Evolutionary conservation across 208 protist genomes (phyloP), one percentile per base, ranked within the genome.

Genomic region (Tritrichomonas foetus): DNA sequence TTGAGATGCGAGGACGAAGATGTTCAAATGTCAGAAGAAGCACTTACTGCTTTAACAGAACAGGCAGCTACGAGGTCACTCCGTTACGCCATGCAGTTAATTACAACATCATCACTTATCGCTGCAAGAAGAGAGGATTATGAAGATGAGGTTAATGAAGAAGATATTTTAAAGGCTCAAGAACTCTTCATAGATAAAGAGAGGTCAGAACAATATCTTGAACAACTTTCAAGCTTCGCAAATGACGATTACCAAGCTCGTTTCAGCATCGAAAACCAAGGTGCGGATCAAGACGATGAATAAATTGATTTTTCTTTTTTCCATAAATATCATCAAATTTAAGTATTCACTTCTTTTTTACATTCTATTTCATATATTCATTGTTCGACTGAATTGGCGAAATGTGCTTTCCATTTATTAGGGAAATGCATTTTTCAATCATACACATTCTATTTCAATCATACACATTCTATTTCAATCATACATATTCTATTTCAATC

Each of bases 71-170:
- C 97, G 69, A 99, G 98, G 3, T 99, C 98, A 0, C 96, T 99
- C 61, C 97, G 99, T 36, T 99, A 99, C 94, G 98, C 98, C 16
- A 98, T 99, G 64, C 99, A 99, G 96, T 96, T 99, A 61, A 99
- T 99, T 95, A 47, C 78, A 39, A 89, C 78, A 39, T 89, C 78
- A 13, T 89, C 78, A 0, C n/a, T 89, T 9, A 47, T 89, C 30
- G 39, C 78, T 30, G 47, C 14, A 33, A 47, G 78, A 33, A 53
- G 47, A 61, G 27, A 11, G n/a, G 27, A 69, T 69, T 27, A 89
- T n/a, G 16, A 30, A 20, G 47, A 89, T 11, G 78, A 89, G 39
- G 78, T 89, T 9, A 30, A 39, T 9, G 5, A 41, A 57, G 41
- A 89, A 9, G 78, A 89, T 39, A 39, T 89, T 39, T 57, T 27